Evolutionary conservation across 139 green algal species (phyloP).

Genomic region (Chlorella sp.): DNA sequence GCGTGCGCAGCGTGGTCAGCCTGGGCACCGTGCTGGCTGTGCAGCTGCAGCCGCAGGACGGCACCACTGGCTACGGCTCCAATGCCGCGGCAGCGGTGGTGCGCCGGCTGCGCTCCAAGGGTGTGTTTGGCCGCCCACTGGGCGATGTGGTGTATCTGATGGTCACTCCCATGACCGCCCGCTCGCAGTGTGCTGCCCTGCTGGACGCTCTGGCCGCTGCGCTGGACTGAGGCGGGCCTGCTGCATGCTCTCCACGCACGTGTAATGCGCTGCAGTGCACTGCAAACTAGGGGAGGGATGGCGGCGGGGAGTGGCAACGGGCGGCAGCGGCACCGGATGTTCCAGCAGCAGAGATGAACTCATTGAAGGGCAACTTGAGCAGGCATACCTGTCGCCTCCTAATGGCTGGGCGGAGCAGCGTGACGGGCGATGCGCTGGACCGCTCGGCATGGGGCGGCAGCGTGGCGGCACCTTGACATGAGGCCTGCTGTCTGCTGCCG

Average conservation of each 20-base stretch:
- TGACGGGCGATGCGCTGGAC: too few species aligned
- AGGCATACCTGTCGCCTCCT: too few species aligned
- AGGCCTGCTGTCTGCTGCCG: too few species aligned
- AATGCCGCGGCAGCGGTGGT: constrained; percentile 59
- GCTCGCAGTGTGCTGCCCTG: constrained; percentile 59
- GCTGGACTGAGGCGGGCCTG: constrained; percentile 18
- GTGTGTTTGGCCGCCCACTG: constrained; percentile 87
- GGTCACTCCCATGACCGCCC: constrained; percentile 78
- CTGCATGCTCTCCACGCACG: neutral
- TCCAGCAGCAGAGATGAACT: too few species aligned
- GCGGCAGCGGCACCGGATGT: too few species aligned
- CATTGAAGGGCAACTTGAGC: too few species aligned
- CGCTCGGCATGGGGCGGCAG: too few species aligned
- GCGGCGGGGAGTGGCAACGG: too few species aligned
- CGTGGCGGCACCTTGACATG: too few species aligned
- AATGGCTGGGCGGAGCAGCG: too few species aligned
- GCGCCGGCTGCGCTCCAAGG: constrained; percentile 49
- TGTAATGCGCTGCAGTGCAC: too few species aligned
- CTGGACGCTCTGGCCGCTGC: constrained; percentile 49
- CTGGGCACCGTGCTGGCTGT: constrained; percentile 90
- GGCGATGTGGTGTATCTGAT: constrained; percentile 95
- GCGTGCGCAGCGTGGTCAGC: constrained; percentile 65
- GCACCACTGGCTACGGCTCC: constrained; percentile 60
- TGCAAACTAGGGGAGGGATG: too few species aligned
- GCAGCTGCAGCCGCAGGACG: constrained; percentile 75